These are phyloP conservation scores for Ophiostoma ips DNA, from an alignment of 2,329 filamentous ascomycete genomes.

Conservation along the genomic window DNA sequence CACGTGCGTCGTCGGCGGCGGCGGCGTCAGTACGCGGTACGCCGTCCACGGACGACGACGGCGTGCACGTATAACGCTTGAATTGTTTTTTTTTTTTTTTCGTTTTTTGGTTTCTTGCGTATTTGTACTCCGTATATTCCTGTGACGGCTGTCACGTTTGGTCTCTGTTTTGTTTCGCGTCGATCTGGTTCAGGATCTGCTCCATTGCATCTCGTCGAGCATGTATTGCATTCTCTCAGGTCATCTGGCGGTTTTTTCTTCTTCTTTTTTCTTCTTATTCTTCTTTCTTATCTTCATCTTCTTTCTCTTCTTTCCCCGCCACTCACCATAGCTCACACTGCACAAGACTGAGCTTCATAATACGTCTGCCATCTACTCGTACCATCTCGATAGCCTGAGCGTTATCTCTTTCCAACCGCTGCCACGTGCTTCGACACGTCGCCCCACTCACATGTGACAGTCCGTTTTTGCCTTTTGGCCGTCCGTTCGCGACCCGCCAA, in stretches of 20 bases:
- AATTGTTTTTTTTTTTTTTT: background rate
- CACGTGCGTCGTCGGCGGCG: background rate
- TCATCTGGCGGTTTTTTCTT: background rate
- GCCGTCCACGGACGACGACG: conserved; percentile 4
- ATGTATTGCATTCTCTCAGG: background rate
- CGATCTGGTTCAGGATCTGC: background rate
- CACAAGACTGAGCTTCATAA: too few relatives aligned
- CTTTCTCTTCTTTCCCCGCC: too few relatives aligned
- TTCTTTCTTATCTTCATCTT: too few relatives aligned
- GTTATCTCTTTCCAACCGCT: too few relatives aligned
- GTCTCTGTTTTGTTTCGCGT: background rate
- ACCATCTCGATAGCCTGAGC: too few relatives aligned
- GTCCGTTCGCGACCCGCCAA: too few relatives aligned
- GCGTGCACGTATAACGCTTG: conserved; percentile 9
- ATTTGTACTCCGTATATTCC: background rate
- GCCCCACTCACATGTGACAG: too few relatives aligned
- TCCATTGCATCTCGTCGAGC: background rate
- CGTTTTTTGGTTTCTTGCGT: background rate
- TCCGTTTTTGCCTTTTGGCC: too few relatives aligned
- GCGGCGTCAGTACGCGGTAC: background rate
- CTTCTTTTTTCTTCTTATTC: background rate
- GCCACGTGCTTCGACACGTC: too few relatives aligned
- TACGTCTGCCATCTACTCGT: too few relatives aligned
- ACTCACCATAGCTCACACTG: too few relatives aligned
- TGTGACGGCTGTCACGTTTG: too few relatives aligned